Base-by-base conservation (phyloP, 106 monocot genomes). In the Allium fistulosum region DNA sequence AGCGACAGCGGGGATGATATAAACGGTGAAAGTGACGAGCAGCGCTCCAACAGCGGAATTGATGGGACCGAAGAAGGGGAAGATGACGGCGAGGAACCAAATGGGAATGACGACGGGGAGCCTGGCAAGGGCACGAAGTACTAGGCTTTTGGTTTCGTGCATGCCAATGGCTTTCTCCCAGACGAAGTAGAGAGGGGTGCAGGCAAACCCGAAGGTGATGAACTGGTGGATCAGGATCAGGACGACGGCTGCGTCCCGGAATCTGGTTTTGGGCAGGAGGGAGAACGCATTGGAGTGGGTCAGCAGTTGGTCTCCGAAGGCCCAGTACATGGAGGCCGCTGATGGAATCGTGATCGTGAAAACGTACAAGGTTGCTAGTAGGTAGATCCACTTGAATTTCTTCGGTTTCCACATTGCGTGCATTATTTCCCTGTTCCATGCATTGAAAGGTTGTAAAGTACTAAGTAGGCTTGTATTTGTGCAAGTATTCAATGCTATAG, bases 51-150 rank as follows among this genome's bases (percentile, higher is more conserved):
- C 88, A 10, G 88, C 79, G 15, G 88, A 88, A 76, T 88, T 88
- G 76, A 88, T 88, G 28, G 88, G 88, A 0, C 88, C 88, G 74
- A 88, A 88, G 88, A 88, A 88, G 22, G 88, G 88, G 79, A 88
- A 88, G 66, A 88, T 81, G 53, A 88, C 77, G 67, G 88, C 88
- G 9, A 88, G 71, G 76, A 88, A 88, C 88, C 88, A 88, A 11
- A 88, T 78, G 59, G 88, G 88, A 17, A 88, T 48, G 16, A 88
- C 88, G 3, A 88, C 81, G 8, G 88, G 88, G 13, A 88, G 76
- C 15, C 88, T 78, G 49, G 74, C 76, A 10, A 88, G 71, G 16
- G 88, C 88, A 0, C 88, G 75, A 7, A 88, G 68, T 63, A 57
- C 81, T n/a, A 84, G 67, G 82, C 86, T 86, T 62, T 53, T 68